Conservation (phyloP, 2,329 filamentous ascomycete species). For the Teratosphaeriaceae sp. region DNA sequence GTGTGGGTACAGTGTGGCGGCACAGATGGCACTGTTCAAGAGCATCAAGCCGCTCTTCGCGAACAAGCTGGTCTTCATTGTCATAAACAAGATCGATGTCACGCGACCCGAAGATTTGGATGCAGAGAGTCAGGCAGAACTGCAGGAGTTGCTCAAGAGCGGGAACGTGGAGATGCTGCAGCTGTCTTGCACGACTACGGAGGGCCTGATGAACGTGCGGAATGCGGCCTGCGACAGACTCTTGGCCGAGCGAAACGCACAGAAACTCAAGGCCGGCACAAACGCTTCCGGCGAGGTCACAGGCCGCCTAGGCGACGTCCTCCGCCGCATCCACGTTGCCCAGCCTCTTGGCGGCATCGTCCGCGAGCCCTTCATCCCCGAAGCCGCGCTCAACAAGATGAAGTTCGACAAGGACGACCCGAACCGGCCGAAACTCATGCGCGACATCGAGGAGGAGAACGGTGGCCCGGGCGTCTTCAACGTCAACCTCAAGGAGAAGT, state of each 20-base stretch:
- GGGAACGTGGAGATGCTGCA: conserved; percentile 90
- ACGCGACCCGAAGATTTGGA: conserved; percentile 81
- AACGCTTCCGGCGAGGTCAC: conserved; percentile 69
- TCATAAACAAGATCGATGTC: conserved; percentile 98
- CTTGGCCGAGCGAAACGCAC: conserved; percentile 84
- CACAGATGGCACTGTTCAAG: conserved; percentile 91
- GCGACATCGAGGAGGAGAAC: conserved; percentile 84
- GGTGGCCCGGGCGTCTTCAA: conserved; percentile 96
- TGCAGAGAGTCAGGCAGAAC: conserved; percentile 65
- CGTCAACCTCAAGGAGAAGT: conserved; percentile 82
- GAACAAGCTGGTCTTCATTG: conserved; percentile 94
- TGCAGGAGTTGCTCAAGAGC: conserved; percentile 74
- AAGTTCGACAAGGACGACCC: conserved; percentile 90
- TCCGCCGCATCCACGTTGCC: conserved; percentile 95
- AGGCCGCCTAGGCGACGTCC: conserved; percentile 80
- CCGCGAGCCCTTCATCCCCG: conserved; percentile 81
- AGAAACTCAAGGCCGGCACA: conserved; percentile 87
- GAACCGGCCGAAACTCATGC: conserved; percentile 71
- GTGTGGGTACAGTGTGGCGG: conserved; percentile 87
- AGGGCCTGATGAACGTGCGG: conserved; percentile 91
- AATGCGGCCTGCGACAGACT: conserved; percentile 91
- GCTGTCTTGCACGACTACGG: conserved; percentile 88
- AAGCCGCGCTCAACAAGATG: conserved; percentile 69
- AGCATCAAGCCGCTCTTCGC: conserved; percentile 95
- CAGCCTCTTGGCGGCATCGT: conserved; percentile 75